Evolutionary conservation across 352 stramenopile genomes (phyloP), one percentile per base, ranked within the genome.

Genomic region (Pythium vanterpoolii): DNA sequence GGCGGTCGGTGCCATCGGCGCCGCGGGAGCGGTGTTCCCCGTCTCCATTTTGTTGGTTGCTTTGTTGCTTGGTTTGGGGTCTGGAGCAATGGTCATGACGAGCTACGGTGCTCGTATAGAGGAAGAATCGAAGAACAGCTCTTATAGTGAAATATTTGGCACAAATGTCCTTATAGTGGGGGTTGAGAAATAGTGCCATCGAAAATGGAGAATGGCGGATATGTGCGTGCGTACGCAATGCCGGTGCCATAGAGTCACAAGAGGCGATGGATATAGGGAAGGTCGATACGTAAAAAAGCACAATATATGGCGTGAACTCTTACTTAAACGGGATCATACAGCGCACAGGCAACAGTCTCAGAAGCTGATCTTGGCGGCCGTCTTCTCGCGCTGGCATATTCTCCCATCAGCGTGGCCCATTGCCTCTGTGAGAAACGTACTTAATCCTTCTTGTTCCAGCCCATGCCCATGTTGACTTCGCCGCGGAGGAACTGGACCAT

Each of bases 361-460:
- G 34, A 42, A 42, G 3, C 34, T 36, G 31, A 5, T 42, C 34
- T 42, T 42, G n/a, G n/a, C n/a, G n/a, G n/a, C n/a, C n/a, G n/a
- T n/a, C n/a, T n/a, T n/a, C n/a, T n/a, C n/a, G n/a, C n/a, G n/a
- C n/a, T n/a, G n/a, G n/a, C n/a, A n/a, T n/a, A n/a, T n/a, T n/a
- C n/a, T 18, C 13, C 19, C 34, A 38, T 38, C 11, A 38, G 34
- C 34, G 18, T 42, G 16, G 33, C 33, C 10, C 33, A 38, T 38
- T 38, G 11, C 5, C 34, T 46, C 27, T 46, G 0, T 36, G 14
- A 27, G 43, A 47, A 21, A 47, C 8, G 34, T 18, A 62, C 55
- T 86, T 83, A 88, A 24, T 89, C 74, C 63, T 87, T 87, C 76
- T 91, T 91, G 71, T 68, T 60, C 24, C 62, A 74, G 55, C 80